Conservation (phyloP, 345 rosid genomes). For the Eucalyptus melliodora region DNA sequence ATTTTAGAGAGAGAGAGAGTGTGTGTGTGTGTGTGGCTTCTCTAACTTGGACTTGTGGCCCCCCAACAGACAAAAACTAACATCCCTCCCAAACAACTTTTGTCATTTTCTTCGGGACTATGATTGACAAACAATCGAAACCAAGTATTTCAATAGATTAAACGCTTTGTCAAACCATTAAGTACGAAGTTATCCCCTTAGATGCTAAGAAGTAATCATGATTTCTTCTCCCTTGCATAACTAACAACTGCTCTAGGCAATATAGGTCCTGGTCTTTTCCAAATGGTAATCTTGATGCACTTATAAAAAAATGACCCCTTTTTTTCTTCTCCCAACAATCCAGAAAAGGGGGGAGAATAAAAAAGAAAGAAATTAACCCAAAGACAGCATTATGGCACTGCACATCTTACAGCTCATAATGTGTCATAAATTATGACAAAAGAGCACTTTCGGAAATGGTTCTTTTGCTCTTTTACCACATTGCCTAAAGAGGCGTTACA, state of each 20-base stretch:
- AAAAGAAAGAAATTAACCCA: not conserved
- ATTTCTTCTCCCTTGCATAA: not conserved
- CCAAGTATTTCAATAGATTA: not conserved
- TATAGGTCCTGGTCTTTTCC: not conserved
- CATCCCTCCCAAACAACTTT: not conserved
- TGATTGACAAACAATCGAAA: not conserved
- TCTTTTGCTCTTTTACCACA: not conserved
- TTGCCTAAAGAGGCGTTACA: not conserved
- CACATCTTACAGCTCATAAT: not conserved
- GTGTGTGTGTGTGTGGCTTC: not conserved
- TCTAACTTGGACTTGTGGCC: not conserved
- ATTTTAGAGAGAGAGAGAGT: not conserved
- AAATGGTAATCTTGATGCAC: not conserved
- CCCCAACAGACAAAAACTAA: not conserved
- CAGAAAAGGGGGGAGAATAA: not conserved
- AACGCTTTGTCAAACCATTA: not conserved
- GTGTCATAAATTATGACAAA: not conserved
- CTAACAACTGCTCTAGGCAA: not conserved
- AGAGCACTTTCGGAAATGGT: not conserved
- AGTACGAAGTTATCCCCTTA: not conserved
- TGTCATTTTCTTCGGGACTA: not conserved
- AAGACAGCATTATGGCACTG: not conserved
- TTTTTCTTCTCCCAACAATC: not conserved
- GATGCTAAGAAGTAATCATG: not conserved
- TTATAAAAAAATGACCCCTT: not conserved